Evolutionary conservation across 1,284 basidiomycete genomes (phyloP).

Genomic region (Hymenochaete sp.): DNA sequence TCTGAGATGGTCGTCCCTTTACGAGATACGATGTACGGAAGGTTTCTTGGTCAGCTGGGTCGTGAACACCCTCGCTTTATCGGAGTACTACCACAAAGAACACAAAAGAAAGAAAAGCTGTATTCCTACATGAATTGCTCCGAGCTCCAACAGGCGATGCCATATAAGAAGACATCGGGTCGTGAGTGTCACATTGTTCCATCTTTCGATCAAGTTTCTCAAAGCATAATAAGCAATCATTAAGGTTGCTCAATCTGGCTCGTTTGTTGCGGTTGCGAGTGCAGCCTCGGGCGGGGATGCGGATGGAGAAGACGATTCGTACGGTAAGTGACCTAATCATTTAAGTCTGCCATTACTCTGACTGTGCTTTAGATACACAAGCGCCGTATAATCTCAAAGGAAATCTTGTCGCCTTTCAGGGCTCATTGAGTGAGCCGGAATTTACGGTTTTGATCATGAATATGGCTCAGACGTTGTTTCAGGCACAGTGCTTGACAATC

Average conservation of each 20-base stretch:
- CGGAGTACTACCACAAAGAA: no score
- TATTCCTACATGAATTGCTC: no score
- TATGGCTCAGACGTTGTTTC: background rate
- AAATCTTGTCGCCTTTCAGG: slow-evolving; percentile 13
- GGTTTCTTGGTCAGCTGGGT: no score
- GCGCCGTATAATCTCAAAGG: slow-evolving; percentile 16
- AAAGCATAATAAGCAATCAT: no score
- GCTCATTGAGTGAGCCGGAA: slow-evolving; percentile 8
- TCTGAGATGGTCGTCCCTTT: no score
- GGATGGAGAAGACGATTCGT: slow-evolving; percentile 2
- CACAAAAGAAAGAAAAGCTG: no score
- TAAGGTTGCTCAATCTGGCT: slow-evolving; percentile 12
- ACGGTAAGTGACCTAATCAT: background rate
- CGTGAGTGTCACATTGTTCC: no score
- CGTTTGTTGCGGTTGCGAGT: slow-evolving; percentile 13
- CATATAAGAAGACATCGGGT: no score
- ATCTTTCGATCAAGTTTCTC: no score
- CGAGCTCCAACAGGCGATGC: no score
- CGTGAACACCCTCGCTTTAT: no score
- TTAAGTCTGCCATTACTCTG: background rate
- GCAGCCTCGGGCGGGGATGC: slow-evolving; percentile 10
- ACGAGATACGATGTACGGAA: no score
- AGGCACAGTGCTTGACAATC: background rate
- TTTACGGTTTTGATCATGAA: background rate
- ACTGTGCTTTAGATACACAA: background rate